Percentiles rank a stretch among this genome's conserved stretches.
Evolutionary conservation across 345 rosid species (phyloP).

Genomic region (Boechera divaricarpa): DNA sequence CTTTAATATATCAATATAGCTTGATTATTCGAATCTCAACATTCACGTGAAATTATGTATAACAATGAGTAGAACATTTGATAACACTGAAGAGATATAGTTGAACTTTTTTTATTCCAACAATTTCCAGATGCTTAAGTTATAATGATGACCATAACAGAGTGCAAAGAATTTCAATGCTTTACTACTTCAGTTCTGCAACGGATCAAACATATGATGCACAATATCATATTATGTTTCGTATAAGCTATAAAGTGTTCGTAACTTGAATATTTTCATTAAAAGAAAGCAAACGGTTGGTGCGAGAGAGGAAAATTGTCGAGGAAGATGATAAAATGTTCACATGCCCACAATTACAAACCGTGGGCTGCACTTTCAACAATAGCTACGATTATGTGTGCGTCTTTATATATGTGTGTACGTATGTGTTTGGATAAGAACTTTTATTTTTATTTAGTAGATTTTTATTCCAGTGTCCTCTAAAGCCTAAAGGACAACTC

Average conservation of each 20-base stretch:
- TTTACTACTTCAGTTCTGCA: background rate
- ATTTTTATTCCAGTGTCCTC: background rate
- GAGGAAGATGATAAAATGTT: conserved; percentile 27
- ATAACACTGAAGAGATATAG: conserved; percentile 1
- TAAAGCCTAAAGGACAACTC: background rate
- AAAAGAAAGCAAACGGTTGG: conserved; percentile 7
- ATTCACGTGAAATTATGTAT: conserved; percentile 36
- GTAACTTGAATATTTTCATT: background rate
- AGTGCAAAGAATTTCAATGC: background rate
- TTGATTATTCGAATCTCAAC: conserved; percentile 33
- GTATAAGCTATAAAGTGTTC: background rate
- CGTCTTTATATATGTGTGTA: background rate
- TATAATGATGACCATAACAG: background rate
- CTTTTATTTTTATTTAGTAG: background rate
- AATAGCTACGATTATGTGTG: conserved; percentile 31
- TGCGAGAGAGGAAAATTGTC: conserved; percentile 21
- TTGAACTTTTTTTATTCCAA: background rate
- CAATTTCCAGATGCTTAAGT: background rate
- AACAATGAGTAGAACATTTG: background rate
- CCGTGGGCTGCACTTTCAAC: conserved; percentile 37
- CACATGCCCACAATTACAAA: conserved; percentile 35
- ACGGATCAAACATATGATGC: conserved; percentile 4
- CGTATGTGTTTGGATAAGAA: conserved; percentile 29
- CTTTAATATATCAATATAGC: conserved; percentile 4
- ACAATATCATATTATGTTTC: background rate